Conservation (phyloP, 306 rosid species). For the Geum urbanum region DNA sequence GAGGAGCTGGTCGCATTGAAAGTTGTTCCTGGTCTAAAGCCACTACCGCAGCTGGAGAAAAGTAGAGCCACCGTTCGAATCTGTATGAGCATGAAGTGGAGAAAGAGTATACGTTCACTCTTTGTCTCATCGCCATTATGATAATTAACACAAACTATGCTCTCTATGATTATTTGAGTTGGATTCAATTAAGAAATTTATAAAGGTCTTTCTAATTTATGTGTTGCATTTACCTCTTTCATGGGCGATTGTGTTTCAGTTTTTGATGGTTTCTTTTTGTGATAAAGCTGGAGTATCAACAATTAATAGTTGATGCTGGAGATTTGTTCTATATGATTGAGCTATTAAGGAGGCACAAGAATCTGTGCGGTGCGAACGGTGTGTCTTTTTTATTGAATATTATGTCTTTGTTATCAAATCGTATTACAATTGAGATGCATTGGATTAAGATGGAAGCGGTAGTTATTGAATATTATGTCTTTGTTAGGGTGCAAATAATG, state of each 20-base stretch:
- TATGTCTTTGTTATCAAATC: too few species aligned
- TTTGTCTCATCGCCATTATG: constrained; percentile 47
- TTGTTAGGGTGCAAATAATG: neutral
- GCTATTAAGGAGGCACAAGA: constrained; percentile 38
- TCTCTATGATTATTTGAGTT: neutral
- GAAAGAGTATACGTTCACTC: constrained; percentile 35
- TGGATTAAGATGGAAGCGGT: neutral
- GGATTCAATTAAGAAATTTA: neutral
- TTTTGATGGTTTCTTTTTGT: constrained; percentile 17
- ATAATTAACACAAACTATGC: constrained; percentile 24
- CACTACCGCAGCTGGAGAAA: neutral
- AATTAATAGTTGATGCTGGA: constrained; percentile 55
- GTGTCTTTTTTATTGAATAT: too few species aligned
- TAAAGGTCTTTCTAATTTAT: neutral
- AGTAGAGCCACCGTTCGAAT: neutral
- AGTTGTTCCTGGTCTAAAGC: constrained; percentile 14
- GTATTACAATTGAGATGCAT: too few species aligned
- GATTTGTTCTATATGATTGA: constrained; percentile 48
- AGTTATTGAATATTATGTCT: neutral
- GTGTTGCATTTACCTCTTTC: neutral
- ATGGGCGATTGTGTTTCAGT: neutral
- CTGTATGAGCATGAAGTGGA: constrained; percentile 33
- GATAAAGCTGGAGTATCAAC: constrained; percentile 55
- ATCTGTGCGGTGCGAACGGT: constrained; percentile 10
- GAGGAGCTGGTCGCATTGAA: too few species aligned